Conservation (phyloP, 169 alveolate genomes). For the Amoebophrya sp. region DNA sequence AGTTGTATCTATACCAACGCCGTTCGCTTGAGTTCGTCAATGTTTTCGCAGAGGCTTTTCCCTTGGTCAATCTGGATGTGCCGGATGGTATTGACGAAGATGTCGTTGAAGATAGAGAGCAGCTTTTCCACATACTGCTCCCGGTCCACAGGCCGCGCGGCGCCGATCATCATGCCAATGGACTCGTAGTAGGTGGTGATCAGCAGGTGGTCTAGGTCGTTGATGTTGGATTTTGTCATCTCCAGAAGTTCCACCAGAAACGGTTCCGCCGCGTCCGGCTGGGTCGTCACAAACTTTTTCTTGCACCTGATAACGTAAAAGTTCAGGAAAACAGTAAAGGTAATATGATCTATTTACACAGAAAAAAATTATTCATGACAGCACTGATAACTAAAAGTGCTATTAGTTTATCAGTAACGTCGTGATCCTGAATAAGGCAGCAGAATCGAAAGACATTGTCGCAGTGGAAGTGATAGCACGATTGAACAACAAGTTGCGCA, state of each 20-base stretch:
- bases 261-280: neutral
- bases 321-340: neutral
- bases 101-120: neutral
- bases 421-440: neutral
- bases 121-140: neutral
- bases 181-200: constrained; percentile 39
- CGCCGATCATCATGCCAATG: neutral
- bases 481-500: neutral
- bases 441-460: neutral
- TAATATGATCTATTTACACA: too few relatives aligned
- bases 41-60: neutral
- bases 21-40: neutral
- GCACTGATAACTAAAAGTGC: neutral
- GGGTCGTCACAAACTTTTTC: constrained; percentile 41
- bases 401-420: neutral
- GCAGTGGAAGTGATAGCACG: neutral
- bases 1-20: neutral
- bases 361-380: neutral
- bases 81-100: neutral
- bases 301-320: neutral
- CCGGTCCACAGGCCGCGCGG: neutral
- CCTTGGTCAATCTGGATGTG: neutral
- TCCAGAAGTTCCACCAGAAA: neutral
- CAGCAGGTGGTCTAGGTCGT: constrained; percentile 42
- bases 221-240: neutral